These are phyloP conservation scores for Penicillium griseofulvum DNA, from an alignment of 2,329 filamentous ascomycete genomes.

Conservation along the genomic window DNA sequence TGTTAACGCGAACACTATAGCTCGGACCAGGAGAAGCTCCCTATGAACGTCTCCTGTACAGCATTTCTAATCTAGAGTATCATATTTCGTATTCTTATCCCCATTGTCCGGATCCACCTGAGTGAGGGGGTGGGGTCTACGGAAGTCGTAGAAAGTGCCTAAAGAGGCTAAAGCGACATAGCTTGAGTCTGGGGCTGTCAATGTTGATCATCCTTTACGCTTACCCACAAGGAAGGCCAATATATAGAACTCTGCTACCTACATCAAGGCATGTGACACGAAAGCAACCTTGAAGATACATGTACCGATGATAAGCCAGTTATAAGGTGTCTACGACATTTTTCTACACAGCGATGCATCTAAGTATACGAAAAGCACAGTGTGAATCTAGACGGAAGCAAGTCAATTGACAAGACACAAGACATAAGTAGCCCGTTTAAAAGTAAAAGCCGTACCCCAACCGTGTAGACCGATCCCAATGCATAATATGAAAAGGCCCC, in stretches of 20 bases:
- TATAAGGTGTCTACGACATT: background rate
- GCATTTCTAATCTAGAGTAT: background rate
- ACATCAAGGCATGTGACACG: background rate
- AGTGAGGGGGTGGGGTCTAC: background rate
- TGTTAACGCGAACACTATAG: too few relatives aligned
- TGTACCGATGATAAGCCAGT: background rate
- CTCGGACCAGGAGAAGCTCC: background rate
- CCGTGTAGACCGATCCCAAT: slow-evolving; percentile 27
- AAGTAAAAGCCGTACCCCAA: slow-evolving; percentile 13
- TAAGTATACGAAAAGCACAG: slow-evolving; percentile 3
- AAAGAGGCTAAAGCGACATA: background rate
- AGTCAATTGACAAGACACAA: slow-evolving; percentile 14
- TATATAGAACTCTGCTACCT: background rate
- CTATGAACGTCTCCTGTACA: background rate
- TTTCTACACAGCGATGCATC: background rate
- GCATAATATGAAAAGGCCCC: slow-evolving; percentile 16
- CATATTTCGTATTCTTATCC: background rate
- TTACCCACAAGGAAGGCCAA: background rate
- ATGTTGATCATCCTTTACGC: background rate
- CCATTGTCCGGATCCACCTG: background rate
- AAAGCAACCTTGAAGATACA: background rate
- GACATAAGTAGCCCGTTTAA: background rate
- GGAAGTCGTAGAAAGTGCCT: too few relatives aligned
- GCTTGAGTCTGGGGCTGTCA: too few relatives aligned
- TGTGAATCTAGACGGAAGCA: slow-evolving; percentile 3